A percentile compares a stretch with the other conserved stretches of the same genome.
Conservation (phyloP, 108 stramenopile genomes). For the Conticribra weissflogii region DNA sequence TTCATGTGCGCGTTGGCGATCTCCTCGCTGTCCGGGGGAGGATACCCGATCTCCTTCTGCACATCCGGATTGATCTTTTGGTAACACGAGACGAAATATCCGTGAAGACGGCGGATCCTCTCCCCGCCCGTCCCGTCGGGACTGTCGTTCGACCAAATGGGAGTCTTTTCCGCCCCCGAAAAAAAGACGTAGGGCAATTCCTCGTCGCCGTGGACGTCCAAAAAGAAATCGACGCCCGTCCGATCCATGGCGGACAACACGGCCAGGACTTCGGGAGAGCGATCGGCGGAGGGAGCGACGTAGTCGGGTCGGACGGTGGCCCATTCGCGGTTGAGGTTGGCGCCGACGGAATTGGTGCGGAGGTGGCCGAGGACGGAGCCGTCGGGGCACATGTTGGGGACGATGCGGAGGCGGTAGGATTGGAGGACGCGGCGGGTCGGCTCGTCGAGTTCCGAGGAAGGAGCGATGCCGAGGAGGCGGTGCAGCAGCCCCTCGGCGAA, state of each 20-base stretch:
- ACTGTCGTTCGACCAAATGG: too few species aligned
- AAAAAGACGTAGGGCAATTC: conserved; percentile 87
- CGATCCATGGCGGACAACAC: conserved; percentile 84
- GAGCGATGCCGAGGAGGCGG: conserved; percentile 58
- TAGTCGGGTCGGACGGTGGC: conserved; percentile 62
- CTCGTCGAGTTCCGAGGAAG: conserved; percentile 52
- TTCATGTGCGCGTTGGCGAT: conserved; percentile 62
- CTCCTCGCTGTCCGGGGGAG: conserved; percentile 55
- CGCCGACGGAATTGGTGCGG: conserved; percentile 83
- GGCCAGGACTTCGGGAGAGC: conserved; percentile 83
- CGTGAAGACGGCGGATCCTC: conserved; percentile 73
- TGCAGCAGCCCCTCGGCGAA: conserved; percentile 78
- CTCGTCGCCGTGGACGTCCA: conserved; percentile 92
- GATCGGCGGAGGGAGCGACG: conserved; percentile 75
- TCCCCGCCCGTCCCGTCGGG: too few species aligned
- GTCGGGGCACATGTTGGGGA: conserved; percentile 91
- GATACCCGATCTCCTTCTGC: conserved; percentile 76
- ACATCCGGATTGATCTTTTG: conserved; percentile 75
- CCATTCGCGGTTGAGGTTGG: conserved; percentile 93
- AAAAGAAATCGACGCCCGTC: conserved; percentile 82
- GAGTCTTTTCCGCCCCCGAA: conserved; percentile 79
- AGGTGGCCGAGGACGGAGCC: conserved; percentile 82
- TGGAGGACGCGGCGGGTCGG: conserved; percentile 45
- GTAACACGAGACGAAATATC: conserved; percentile 77
- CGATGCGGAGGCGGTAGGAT: conserved; percentile 78